phyloP scores from a whole-genome alignment of 106 monocot genomes.

The Phalaenopsis equestris region DNA sequence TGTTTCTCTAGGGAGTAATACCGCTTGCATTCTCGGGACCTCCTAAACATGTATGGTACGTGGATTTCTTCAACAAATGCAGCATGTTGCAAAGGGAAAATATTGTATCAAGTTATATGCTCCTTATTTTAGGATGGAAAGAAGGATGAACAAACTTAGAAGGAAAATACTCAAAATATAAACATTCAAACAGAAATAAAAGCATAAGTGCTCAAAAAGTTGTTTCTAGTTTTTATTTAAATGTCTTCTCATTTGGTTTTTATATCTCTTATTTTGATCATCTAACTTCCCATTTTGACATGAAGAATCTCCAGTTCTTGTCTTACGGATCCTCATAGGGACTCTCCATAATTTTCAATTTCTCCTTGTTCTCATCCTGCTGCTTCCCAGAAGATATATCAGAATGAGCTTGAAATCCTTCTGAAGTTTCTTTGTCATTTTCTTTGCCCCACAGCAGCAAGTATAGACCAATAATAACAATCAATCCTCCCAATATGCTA shows the following conservation, averaged over 20 bases:
- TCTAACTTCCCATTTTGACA: too few species aligned
- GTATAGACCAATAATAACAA: constrained; percentile 68
- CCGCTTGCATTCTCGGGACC: too few species aligned
- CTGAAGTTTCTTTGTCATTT: constrained; percentile 30
- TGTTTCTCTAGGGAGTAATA: too few species aligned
- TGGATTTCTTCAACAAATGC: not conserved
- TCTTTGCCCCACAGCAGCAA: constrained; percentile 82
- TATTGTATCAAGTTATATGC: not conserved
- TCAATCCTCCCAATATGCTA: constrained; percentile 68
- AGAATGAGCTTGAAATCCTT: constrained; percentile 8
- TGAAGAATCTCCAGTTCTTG: too few species aligned
- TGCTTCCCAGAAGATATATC: not conserved
- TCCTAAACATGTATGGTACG: not conserved
- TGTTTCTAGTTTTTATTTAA: too few species aligned
- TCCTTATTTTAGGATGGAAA: too few species aligned
- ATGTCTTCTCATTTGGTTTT: too few species aligned
- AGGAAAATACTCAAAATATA: too few species aligned
- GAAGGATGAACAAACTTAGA: too few species aligned
- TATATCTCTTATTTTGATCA: too few species aligned
- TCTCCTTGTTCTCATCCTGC: not conserved
- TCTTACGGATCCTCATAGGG: not conserved
- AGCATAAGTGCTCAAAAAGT: too few species aligned
- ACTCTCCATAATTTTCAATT: not conserved
- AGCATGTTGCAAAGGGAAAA: not conserved
- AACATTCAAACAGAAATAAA: too few species aligned